Conservation (phyloP, 768 basidiomycete genomes). For the Suillus decipiens region DNA sequence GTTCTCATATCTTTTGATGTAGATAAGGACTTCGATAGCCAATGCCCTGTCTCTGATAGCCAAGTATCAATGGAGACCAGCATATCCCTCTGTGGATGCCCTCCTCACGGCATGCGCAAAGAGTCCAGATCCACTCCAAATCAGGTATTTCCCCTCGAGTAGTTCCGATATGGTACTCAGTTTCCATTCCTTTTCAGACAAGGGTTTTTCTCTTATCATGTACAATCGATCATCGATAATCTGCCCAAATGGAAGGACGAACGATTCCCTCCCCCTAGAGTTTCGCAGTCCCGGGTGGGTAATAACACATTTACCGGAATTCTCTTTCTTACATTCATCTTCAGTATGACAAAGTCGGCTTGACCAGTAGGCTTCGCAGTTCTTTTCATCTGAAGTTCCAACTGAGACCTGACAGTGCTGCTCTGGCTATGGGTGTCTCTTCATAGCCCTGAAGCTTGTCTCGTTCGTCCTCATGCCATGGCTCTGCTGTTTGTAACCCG, state of each 20-base stretch:
- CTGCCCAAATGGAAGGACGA: conserved; percentile 72
- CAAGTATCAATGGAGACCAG: conserved; percentile 67
- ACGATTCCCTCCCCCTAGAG: conserved; percentile 83
- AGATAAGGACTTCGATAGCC: conserved; percentile 75
- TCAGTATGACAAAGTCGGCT: conserved; percentile 85
- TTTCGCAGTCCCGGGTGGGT: conserved; percentile 74
- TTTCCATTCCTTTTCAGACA: conserved; percentile 37
- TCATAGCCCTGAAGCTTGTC: conserved; percentile 71
- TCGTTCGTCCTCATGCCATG: conserved; percentile 77
- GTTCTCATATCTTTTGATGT: conserved; percentile 9
- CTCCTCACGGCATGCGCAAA: conserved; percentile 58
- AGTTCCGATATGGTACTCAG: conserved; percentile 5
- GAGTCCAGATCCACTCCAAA: conserved; percentile 56
- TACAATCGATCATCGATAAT: conserved; percentile 56
- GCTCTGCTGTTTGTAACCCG: conserved; percentile 65
- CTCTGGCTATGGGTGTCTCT: conserved; percentile 81
- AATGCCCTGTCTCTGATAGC: conserved; percentile 61
- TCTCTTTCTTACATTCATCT: conserved; percentile 18
- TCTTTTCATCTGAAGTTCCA: conserved; percentile 13
- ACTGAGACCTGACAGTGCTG: conserved; percentile 50
- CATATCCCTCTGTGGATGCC: conserved; percentile 54
- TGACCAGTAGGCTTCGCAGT: conserved; percentile 62
- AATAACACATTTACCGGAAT: background rate
- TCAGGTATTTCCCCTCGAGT: conserved; percentile 44
- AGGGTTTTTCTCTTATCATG: conserved; percentile 54